A percentile compares a stretch with the other conserved stretches of the same genome.
These are phyloP conservation scores for Pestalotiopsis fici DNA, from an alignment of 2,329 filamentous ascomycete species.

Conservation along the genomic window DNA sequence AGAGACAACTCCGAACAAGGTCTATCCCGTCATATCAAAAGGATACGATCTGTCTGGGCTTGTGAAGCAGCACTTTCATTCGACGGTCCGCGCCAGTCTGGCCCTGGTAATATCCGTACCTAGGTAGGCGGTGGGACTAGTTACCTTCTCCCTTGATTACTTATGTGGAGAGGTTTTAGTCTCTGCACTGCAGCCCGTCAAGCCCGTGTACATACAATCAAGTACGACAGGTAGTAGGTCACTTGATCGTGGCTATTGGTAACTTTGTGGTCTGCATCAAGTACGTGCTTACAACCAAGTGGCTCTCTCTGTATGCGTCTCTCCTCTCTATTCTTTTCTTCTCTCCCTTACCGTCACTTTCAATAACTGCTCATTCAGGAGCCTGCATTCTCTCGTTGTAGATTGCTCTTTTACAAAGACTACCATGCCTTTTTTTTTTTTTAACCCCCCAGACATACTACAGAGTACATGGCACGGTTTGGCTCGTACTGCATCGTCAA, in stretches of 20 bases:
- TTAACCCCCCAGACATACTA: too few species aligned
- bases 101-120: constrained; percentile 8
- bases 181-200: too few species aligned
- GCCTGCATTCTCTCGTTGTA: too few species aligned
- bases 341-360: too few species aligned
- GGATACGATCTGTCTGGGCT: neutral
- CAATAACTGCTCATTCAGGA: too few species aligned
- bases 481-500: too few species aligned
- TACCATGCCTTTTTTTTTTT: neutral
- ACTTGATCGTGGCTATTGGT: neutral
- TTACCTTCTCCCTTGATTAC: neutral
- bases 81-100: constrained; percentile 1
- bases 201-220: too few species aligned
- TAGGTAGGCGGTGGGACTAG: neutral
- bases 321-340: neutral
- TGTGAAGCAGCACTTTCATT: neutral
- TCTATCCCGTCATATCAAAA: neutral
- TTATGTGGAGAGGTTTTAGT: constrained; percentile 1
- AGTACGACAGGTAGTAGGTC: too few species aligned
- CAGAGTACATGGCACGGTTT: too few species aligned
- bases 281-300: too few species aligned
- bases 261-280: neutral
- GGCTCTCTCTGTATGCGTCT: too few species aligned
- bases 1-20: neutral
- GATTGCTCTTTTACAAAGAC: too few species aligned